Percentiles rank a stretch among this genome's conserved stretches.
Evolutionary conservation across 179 eudicot genomes (phyloP).

Genomic region (Gypsophila paniculata): DNA sequence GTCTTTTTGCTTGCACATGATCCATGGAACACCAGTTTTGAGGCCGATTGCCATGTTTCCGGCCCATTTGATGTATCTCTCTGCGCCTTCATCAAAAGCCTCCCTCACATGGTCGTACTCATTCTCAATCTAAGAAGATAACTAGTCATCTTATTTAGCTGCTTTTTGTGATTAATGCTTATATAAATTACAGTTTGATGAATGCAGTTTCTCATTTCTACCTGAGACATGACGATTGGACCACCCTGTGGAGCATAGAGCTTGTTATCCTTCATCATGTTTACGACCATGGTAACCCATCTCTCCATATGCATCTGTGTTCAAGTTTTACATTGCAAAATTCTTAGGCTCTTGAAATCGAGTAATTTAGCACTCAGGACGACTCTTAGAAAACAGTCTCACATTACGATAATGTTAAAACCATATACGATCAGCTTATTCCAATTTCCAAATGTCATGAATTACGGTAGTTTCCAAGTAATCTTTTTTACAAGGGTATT

Average conservation of each 20-base stretch:
- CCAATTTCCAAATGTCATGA: no score
- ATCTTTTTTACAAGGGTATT: no score
- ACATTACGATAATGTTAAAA: no score
- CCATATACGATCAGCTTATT: no score
- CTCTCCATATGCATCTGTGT: constrained; percentile 56
- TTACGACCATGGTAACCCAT: constrained; percentile 43
- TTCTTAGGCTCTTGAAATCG: no score
- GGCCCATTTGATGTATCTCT: constrained; percentile 67
- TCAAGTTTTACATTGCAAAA: not conserved
- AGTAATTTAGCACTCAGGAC: not conserved
- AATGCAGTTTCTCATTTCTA: constrained; percentile 2
- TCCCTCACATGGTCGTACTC: constrained; percentile 71
- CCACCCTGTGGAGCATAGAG: constrained; percentile 83
- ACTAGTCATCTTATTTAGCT: not conserved
- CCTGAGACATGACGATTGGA: constrained; percentile 86
- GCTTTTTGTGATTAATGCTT: not conserved
- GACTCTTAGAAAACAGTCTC: no score
- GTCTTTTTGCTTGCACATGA: constrained; percentile 91
- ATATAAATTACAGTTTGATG: not conserved
- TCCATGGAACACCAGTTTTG: constrained; percentile 76
- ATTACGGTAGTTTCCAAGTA: no score
- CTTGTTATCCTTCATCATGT: constrained; percentile 60
- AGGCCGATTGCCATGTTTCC: constrained; percentile 55
- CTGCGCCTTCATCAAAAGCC: constrained; percentile 50
- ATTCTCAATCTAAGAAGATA: constrained; percentile 57